Percentiles rank a stretch among this genome's conserved stretches.
These are phyloP conservation scores for Aspergillus novoparasiticus DNA, from an alignment of 2,329 filamentous ascomycete genomes.

Conservation along the genomic window DNA sequence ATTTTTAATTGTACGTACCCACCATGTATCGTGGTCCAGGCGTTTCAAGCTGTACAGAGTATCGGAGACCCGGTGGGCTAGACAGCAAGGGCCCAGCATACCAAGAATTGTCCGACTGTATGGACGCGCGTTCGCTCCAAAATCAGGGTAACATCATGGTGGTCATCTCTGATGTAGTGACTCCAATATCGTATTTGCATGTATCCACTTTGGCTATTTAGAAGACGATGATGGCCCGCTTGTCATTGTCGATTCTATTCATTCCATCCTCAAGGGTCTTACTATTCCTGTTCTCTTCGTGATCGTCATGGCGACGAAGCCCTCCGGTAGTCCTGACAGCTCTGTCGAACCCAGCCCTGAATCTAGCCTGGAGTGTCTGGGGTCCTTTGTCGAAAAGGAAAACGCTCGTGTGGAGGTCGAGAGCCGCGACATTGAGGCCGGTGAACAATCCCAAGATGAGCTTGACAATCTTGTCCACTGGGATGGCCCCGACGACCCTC, in stretches of 20 bases:
- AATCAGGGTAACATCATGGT: slow-evolving; percentile 4
- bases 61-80: not conserved
- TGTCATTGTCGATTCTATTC: not conserved
- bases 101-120: slow-evolving; percentile 13
- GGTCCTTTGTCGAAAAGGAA: slow-evolving; percentile 13
- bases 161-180: slow-evolving; percentile 7
- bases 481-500: slow-evolving; percentile 18
- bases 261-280: not conserved
- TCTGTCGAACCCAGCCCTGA: slow-evolving; percentile 9
- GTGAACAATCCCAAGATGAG: slow-evolving; percentile 9
- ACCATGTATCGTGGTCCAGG: slow-evolving; percentile 4
- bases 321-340: slow-evolving; percentile 3
- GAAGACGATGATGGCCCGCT: slow-evolving; percentile 6
- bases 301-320: slow-evolving; percentile 11
- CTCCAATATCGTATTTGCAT: not conserved
- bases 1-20: slow-evolving; percentile 11
- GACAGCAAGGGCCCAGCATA: slow-evolving; percentile 18
- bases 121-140: slow-evolving; percentile 19
- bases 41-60: slow-evolving; percentile 1
- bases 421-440: slow-evolving; percentile 9
- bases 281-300: not conserved
- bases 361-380: slow-evolving; percentile 9
- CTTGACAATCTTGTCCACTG: slow-evolving; percentile 15
- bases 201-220: slow-evolving; percentile 10
- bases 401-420: slow-evolving; percentile 7